Conservation (phyloP, 2,329 filamentous ascomycete genomes). For the Moelleriella libera region DNA sequence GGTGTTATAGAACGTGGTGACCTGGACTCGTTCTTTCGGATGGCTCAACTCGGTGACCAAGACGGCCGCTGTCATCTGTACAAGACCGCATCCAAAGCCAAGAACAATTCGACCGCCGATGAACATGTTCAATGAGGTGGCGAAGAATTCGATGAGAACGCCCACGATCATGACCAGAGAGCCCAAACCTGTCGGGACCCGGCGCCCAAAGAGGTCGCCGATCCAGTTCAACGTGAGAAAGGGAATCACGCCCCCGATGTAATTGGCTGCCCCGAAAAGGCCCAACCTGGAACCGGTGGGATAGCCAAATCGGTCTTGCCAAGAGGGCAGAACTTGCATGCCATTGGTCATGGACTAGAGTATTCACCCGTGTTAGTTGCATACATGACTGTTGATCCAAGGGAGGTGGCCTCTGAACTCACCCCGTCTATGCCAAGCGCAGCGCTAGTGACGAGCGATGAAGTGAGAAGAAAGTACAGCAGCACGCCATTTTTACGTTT, state of each 20-base stretch:
- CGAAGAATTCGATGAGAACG: constrained; percentile 20
- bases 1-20: constrained; percentile 24
- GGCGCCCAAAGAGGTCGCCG: constrained; percentile 18
- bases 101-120: constrained; percentile 23
- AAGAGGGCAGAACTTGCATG: constrained; percentile 21
- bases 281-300: constrained; percentile 22
- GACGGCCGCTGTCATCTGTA: constrained; percentile 26
- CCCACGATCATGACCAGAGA: constrained; percentile 23
- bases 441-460: constrained; percentile 25
- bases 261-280: constrained; percentile 23
- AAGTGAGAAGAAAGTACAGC: constrained; percentile 27
- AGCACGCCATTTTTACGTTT: constrained; percentile 25
- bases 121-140: constrained; percentile 20
- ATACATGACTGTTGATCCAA: not conserved
- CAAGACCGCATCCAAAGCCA: constrained; percentile 20
- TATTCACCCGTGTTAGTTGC: not conserved
- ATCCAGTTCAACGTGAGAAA: constrained; percentile 21
- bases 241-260: constrained; percentile 24
- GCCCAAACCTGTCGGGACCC: constrained; percentile 19
- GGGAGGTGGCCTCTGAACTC: constrained; percentile 7
- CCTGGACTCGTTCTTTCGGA: constrained; percentile 23
- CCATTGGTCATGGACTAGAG: constrained; percentile 23
- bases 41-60: constrained; percentile 27
- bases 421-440: constrained; percentile 27
- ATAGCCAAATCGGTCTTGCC: constrained; percentile 23